Percentiles rank a stretch among this genome's conserved stretches.
These are phyloP conservation scores for Vaccinium vitisidaea DNA, from an alignment of 148 eudicot species.

Conservation along the genomic window DNA sequence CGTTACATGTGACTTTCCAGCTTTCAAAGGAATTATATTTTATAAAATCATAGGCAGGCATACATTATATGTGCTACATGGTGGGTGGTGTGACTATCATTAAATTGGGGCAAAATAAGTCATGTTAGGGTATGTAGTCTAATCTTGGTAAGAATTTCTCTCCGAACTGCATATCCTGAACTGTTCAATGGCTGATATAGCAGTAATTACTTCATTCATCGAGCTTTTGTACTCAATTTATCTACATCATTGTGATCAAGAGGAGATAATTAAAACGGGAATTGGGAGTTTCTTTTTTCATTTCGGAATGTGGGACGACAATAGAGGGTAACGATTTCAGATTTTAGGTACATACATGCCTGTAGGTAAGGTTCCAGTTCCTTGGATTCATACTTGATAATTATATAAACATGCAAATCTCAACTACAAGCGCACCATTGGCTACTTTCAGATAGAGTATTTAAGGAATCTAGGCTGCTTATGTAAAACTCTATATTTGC, in stretches of 20 bases:
- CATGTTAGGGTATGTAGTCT: background rate
- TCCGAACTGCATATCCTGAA: background rate
- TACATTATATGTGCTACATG: background rate
- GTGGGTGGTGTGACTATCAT: background rate
- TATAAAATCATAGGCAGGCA: background rate
- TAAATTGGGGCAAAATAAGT: background rate
- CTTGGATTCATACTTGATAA: background rate
- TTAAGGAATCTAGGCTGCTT: background rate
- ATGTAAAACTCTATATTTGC: conserved; percentile 12
- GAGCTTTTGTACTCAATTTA: background rate
- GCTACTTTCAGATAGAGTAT: background rate
- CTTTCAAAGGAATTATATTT: background rate
- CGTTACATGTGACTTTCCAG: background rate
- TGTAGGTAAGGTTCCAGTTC: background rate
- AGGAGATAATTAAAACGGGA: background rate
- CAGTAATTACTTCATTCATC: background rate
- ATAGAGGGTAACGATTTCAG: background rate
- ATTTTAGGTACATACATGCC: background rate
- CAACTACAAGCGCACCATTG: background rate
- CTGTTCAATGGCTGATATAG: background rate
- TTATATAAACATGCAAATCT: background rate
- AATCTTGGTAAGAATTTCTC: background rate
- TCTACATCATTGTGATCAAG: background rate
- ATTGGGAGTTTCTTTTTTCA: background rate
- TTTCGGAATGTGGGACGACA: background rate